These are phyloP conservation scores for Fusarium tuaranense DNA, from an alignment of 2,329 filamentous ascomycete species.

Conservation along the genomic window DNA sequence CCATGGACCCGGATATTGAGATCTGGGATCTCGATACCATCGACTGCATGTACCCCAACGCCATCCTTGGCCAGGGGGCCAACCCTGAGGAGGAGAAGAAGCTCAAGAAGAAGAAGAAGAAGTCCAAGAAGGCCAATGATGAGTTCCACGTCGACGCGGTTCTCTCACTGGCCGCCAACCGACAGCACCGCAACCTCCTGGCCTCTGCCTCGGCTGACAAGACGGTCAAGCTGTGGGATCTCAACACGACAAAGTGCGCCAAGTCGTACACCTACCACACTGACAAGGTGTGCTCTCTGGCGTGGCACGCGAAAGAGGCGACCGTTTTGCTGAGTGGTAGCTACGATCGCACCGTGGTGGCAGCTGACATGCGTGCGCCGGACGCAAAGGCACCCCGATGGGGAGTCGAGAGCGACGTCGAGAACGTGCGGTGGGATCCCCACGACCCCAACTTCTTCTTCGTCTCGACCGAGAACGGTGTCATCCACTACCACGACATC, in stretches of 20 bases:
- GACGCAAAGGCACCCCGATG: constrained; percentile 85
- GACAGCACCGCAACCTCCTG: constrained; percentile 92
- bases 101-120: constrained; percentile 92
- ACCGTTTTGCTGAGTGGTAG: constrained; percentile 92
- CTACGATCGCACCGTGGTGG: constrained; percentile 93
- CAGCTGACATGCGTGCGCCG: constrained; percentile 95
- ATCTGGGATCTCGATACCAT: constrained; percentile 97
- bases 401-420: constrained; percentile 96
- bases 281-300: constrained; percentile 96
- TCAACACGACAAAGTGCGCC: constrained; percentile 91
- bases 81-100: constrained; percentile 66
- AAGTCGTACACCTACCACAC: constrained; percentile 97
- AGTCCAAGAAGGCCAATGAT: constrained; percentile 88
- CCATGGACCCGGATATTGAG: constrained; percentile 98
- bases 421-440: constrained; percentile 92
- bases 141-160: constrained; percentile 95
- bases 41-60: constrained; percentile 98
- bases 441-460: constrained; percentile 95
- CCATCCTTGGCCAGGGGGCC: constrained; percentile 85
- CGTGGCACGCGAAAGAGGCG: constrained; percentile 90
- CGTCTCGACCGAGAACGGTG: constrained; percentile 90
- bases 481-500: constrained; percentile 92
- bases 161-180: constrained; percentile 89
- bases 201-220: constrained; percentile 96
- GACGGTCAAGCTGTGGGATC: constrained; percentile 97